A percentile compares a stretch with the other conserved stretches of the same genome.
Evolutionary conservation across 148 eudicot genomes (phyloP).

Genomic region (Heliosperma pusillum): DNA sequence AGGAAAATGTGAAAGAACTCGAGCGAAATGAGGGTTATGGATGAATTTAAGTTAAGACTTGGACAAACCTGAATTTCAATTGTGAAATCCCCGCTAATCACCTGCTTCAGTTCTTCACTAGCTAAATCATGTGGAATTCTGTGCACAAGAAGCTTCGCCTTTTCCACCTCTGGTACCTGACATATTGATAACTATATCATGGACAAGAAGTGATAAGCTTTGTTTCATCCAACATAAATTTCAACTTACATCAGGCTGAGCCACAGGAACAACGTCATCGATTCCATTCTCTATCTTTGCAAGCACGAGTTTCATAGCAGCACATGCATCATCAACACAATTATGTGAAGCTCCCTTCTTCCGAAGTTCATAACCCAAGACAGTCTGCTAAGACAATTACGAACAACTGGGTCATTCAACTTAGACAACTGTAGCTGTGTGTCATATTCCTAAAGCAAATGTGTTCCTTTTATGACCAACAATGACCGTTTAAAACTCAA

Average conservation of each 20-base stretch:
- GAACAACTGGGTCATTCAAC: neutral
- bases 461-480: neutral
- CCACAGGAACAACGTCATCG: slow-evolving; percentile 40
- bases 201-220: slow-evolving; percentile 9
- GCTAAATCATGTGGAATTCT: slow-evolving; percentile 59
- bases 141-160: slow-evolving; percentile 66
- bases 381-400: slow-evolving; percentile 1
- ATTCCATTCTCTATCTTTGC: slow-evolving; percentile 59
- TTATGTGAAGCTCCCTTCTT: slow-evolving; percentile 66
- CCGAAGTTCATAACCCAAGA: slow-evolving; percentile 74
- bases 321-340: slow-evolving; percentile 90
- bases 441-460: neutral
- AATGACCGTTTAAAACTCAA: neutral
- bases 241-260: slow-evolving; percentile 42
- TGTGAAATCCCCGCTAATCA: slow-evolving; percentile 63
- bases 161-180: slow-evolving; percentile 55
- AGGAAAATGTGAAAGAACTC: no score
- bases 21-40: neutral
- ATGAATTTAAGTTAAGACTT: neutral
- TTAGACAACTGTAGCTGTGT: neutral
- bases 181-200: neutral
- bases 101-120: slow-evolving; percentile 48
- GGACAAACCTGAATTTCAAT: slow-evolving; percentile 60
- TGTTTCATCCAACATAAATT: slow-evolving; percentile 1
- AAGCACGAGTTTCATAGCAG: slow-evolving; percentile 93